Evolutionary conservation across 1,284 basidiomycete species (phyloP), one percentile per base, ranked within the genome.

Genomic region (Marasmius tenuissimus): DNA sequence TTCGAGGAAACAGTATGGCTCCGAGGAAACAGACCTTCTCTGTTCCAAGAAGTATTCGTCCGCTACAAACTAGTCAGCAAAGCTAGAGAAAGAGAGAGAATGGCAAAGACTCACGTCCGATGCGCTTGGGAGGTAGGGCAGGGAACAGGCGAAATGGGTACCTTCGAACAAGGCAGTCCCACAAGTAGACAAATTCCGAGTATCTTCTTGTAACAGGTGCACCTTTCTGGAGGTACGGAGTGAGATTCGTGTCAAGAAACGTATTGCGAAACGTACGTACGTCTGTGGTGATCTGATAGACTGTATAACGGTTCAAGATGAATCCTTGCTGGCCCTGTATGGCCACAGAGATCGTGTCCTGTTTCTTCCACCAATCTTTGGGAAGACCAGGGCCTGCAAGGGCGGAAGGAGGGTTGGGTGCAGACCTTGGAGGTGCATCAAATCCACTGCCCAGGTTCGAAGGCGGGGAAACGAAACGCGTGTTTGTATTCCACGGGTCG

Each of bases 81-180:
- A 49, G 58, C 48, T 38, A 8, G 60, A 59, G 59, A 18, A 2
- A 11, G 45, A 38, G 39, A 38, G 39, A 35, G 55, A 66, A 58
- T 45, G 37, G 10, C 38, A 56, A 16, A 57, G 67, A 83, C 89
- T 79, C 72, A 93, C 94, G 88, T 72, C 92, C 92, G 63, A 97
- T 82, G 51, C 93, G 85, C 74, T 98, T 98, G 0, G 96, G 96
- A 9, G 96, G 96, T 39, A 97, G 77, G 1, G 86, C 78, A n/a
- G 93, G 89, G 63, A 97, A 82, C n/a, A 97, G 78, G 39, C 96
- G 86, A 83, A 97, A 97, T 0, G 96, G 95, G 78, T 98, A 94
- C 57, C 87, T 81, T 65, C 86, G 82, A 60, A 86, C 76, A 40
- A 98, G 79, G 64, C 88, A 90, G 63, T 96, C 93, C 84, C 93